A percentile compares a stretch with the other conserved stretches of the same genome.
These are phyloP conservation scores for Umbellularia californica DNA, from an alignment of 164 flowering plant genomes.

Conservation along the genomic window DNA sequence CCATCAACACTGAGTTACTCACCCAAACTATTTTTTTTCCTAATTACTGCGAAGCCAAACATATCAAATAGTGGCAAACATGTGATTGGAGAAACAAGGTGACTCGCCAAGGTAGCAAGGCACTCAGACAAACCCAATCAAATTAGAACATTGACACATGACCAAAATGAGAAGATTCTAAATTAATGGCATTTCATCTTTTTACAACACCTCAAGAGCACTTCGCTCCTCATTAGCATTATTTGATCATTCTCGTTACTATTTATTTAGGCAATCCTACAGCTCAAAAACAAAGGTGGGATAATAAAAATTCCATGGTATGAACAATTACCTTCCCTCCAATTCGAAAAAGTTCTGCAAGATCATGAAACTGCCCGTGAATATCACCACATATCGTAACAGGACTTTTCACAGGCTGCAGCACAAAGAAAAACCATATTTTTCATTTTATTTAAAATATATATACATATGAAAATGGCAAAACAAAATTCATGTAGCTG, in stretches of 20 bases:
- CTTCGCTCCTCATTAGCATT: background rate
- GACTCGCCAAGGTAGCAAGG: too few relatives aligned
- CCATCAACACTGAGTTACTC: too few relatives aligned
- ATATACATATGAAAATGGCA: background rate
- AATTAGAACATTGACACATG: background rate
- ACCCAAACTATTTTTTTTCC: too few relatives aligned
- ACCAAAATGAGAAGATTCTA: background rate
- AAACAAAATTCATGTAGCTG: background rate
- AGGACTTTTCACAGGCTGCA: constrained; percentile 97
- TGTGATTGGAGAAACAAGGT: too few relatives aligned
- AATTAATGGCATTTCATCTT: constrained; percentile 5
- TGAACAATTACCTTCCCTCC: constrained; percentile 75
- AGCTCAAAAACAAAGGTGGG: background rate
- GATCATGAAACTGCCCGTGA: constrained; percentile 96
- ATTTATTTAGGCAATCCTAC: background rate
- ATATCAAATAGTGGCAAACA: too few relatives aligned
- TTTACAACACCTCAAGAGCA: constrained; percentile 3
- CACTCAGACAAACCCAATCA: background rate
- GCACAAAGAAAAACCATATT: background rate
- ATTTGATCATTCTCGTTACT: background rate
- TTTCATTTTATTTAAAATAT: background rate
- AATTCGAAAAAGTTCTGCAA: constrained; percentile 91
- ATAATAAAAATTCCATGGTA: background rate
- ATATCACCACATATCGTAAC: constrained; percentile 96
- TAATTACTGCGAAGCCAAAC: too few relatives aligned